Conservation (phyloP, 2,329 filamentous ascomycete species). For the Arthrobotrys sinensis region DNA sequence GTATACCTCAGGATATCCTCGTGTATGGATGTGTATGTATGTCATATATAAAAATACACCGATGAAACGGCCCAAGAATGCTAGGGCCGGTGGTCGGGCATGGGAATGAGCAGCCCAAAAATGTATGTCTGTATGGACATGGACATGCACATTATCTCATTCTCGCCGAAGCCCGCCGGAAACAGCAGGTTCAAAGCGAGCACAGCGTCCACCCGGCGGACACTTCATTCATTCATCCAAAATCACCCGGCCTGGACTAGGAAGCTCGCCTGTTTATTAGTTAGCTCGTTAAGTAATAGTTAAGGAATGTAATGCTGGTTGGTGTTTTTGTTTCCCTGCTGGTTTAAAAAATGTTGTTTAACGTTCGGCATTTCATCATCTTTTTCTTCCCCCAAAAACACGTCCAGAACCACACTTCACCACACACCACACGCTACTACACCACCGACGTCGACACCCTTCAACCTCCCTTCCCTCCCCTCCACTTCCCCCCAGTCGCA, state of each 20-base stretch:
- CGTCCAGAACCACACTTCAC: conserved; percentile 1
- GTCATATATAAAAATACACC: not conserved
- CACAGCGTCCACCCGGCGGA: conserved; percentile 35
- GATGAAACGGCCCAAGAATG: too few relatives aligned
- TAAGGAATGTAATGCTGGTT: too few relatives aligned
- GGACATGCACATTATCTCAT: too few relatives aligned
- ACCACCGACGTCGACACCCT: not conserved
- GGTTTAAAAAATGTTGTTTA: not conserved
- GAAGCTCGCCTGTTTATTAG: conserved; percentile 1
- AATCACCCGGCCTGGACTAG: conserved; percentile 2
- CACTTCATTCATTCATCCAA: conserved; percentile 30
- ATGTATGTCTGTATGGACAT: too few relatives aligned
- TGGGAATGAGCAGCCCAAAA: too few relatives aligned
- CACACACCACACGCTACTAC: not conserved
- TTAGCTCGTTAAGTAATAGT: too few relatives aligned
- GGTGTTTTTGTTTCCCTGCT: not conserved
- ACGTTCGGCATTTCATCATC: conserved; percentile 27
- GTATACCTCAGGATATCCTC: too few relatives aligned
- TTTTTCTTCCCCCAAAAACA: not conserved
- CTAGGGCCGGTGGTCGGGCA: too few relatives aligned
- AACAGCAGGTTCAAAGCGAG: conserved; percentile 49
- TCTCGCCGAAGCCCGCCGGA: conserved; percentile 17
- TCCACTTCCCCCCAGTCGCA: not conserved
- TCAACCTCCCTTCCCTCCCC: not conserved
- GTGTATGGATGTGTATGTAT: too few relatives aligned